Base-by-base conservation (phyloP, 192 early-diverging fungal genomes). In the Coemansia biformis region DNA sequence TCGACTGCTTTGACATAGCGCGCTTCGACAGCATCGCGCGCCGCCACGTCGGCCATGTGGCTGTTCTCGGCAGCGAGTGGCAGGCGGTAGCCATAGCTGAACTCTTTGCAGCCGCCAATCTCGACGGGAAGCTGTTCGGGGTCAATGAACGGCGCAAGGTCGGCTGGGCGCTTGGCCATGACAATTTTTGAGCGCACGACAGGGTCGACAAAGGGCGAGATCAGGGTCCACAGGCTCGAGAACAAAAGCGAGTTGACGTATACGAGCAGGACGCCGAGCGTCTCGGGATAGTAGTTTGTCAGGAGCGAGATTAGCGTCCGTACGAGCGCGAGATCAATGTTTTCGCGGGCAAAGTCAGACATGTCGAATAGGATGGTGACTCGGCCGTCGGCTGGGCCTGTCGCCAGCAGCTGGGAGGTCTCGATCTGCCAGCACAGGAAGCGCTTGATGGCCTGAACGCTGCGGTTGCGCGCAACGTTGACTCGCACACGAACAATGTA, bases 241-340 rank as follows among this genome's bases (percentile, higher is more conserved):
- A 95, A 95, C 28, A 95, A 64, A 78, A 85, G 89, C 18, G 91
- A 90, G 14, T 89, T 85, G 42, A 82, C 80, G 40, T 91, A 81
- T 13, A 96, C 64, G 12, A 93, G 69, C 36, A 83, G 71, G 2
- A 78, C 66, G 28, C 88, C 92, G 8, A 96, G 78, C 2, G 79
- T 83, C 63, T 96, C 92, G 1, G 92, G 92, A 48, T 93, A 96
- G 58, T 91, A 90, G 41, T 79, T 81, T 54, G 91, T 83, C 66
- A 95, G 82, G 63, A 83, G 80, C 18, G 73, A 68, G 18, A 92
- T 72, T 16, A 95, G 77, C 50, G 91, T 85, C 42, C 86, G 83
- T 15, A 90, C 76, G 34, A 85, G 79, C 11, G 75, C 62, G 15
- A 79, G 64, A 51, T 92, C 88, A 48, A 90, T 82, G 61, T 90